Base-by-base conservation (phyloP, 306 rosid genomes). In the Ceratonia siliqua region DNA sequence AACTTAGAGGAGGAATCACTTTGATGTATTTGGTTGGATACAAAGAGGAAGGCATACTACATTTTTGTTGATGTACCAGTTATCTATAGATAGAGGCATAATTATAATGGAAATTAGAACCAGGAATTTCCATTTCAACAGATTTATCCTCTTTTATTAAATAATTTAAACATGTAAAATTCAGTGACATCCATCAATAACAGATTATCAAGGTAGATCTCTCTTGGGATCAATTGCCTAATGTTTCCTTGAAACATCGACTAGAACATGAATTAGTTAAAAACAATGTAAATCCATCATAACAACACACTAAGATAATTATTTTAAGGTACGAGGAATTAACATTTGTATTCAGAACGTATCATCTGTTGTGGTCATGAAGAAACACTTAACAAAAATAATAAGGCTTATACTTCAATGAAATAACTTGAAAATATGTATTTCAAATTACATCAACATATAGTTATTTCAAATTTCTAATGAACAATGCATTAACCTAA, bases 1-100 rank as follows among this genome's bases (percentile, higher is more conserved):
- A 48, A 73, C 42, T 21, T 56, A 4, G 20, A 25, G 54, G 42
- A 75, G 77, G 74, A 72, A 77, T 73, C 54, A 45, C 22, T 71
- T 15, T 28, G 21, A 63, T 63, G 49, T 30, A 52, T 12, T 12
- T 63, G 28, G 22, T 76, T 30, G 1, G 10, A 39, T 46, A 32
- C 63, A 58, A 33, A 22, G 41, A 27, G 70, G 4, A 45, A 33
- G 17, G 22, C 18, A 42, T 36, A 62, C 38, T 15, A 33, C 20
- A 20, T 69, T 24, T 14, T 32, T 46, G 25, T 71, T 38, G 7
- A 17, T 42, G 20, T 39, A n/a, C 39, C 38, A 3, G 53, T 35
- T 33, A 61, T 28, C n/a, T 58, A 49, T 20, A 4, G 2, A 50
- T 46, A 25, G 49, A 71, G 45, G 39, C 39, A 59, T 33, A 38